A percentile compares a stretch with the other conserved stretches of the same genome.
Conservation (phyloP, 345 rosid genomes). For the Passiflora organensis region DNA sequence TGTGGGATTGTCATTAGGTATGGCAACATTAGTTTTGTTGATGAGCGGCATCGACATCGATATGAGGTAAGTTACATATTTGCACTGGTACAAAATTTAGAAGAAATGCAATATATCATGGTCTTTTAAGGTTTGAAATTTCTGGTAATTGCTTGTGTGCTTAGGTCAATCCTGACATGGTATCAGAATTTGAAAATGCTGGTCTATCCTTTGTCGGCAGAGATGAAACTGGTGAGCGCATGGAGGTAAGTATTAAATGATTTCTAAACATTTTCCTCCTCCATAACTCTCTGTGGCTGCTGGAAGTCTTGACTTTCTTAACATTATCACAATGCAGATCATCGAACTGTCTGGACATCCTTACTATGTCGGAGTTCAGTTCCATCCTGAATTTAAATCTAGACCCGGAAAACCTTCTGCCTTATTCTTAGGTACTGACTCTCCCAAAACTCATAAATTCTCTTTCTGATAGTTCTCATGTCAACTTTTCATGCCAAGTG, state of each 20-base stretch:
- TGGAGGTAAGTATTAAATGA: constrained; percentile 90
- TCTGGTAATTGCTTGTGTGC: constrained; percentile 6
- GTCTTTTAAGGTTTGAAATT: no score
- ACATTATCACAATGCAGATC: constrained; percentile 31
- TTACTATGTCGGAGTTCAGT: constrained; percentile 67
- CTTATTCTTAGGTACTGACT: constrained; percentile 62
- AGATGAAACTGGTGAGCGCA: constrained; percentile 79
- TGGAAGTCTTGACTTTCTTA: background rate
- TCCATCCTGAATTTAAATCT: constrained; percentile 95
- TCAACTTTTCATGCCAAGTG: no score
- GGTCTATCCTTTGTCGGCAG: constrained; percentile 88
- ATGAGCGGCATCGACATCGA: constrained; percentile 91
- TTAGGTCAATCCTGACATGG: constrained; percentile 84
- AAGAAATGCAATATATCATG: no score
- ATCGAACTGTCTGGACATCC: constrained; percentile 60
- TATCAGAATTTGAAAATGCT: constrained; percentile 63
- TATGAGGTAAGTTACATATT: constrained; percentile 69
- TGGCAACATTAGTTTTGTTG: constrained; percentile 48
- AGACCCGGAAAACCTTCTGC: constrained; percentile 95
- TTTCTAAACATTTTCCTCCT: background rate
- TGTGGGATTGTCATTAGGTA: constrained; percentile 45
- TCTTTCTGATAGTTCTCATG: no score
- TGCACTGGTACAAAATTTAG: no score
- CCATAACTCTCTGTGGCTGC: background rate
- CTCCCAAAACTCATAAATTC: background rate